These are phyloP conservation scores for Rosellinia necatrix DNA, from an alignment of 2,329 filamentous ascomycete species.

Conservation along the genomic window DNA sequence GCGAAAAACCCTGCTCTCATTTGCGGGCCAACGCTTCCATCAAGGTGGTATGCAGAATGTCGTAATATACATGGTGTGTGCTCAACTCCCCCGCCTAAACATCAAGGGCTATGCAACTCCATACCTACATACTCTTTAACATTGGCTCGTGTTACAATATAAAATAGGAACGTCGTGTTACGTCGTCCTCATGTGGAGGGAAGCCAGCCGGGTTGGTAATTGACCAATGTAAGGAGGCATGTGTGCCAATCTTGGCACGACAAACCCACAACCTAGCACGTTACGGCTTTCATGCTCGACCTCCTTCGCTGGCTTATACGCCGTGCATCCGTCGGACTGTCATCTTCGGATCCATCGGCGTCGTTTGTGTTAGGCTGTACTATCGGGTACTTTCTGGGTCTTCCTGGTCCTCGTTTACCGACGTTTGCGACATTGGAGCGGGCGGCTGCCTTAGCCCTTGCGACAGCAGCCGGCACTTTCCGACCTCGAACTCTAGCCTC, in stretches of 20 bases:
- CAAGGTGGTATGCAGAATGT: background rate
- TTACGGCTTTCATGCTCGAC: conserved; percentile 27
- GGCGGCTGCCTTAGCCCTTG: background rate
- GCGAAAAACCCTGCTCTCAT: background rate
- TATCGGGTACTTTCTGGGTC: conserved; percentile 30
- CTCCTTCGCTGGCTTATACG: conserved; percentile 32
- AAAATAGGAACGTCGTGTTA: background rate
- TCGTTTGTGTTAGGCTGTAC: conserved; percentile 3
- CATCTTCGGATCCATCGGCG: conserved; percentile 21
- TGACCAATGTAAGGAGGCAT: background rate
- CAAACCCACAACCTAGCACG: conserved; percentile 20
- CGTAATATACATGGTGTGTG: conserved; percentile 8
- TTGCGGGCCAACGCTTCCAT: background rate
- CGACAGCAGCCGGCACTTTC: conserved; percentile 26
- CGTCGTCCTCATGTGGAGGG: too few relatives aligned
- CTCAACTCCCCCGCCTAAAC: background rate
- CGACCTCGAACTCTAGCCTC: conserved; percentile 61
- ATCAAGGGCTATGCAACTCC: conserved; percentile 13
- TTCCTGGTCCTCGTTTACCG: conserved; percentile 32
- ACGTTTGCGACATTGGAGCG: conserved; percentile 11
- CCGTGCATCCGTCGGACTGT: conserved; percentile 18
- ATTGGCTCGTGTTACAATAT: conserved; percentile 10
- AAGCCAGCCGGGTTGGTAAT: too few relatives aligned
- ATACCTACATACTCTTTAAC: background rate
- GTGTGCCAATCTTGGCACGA: too few relatives aligned